Evolutionary conservation across 768 basidiomycete species (phyloP), one percentile per base, ranked within the genome.

Genomic region (Hypsizygus marmoreus): DNA sequence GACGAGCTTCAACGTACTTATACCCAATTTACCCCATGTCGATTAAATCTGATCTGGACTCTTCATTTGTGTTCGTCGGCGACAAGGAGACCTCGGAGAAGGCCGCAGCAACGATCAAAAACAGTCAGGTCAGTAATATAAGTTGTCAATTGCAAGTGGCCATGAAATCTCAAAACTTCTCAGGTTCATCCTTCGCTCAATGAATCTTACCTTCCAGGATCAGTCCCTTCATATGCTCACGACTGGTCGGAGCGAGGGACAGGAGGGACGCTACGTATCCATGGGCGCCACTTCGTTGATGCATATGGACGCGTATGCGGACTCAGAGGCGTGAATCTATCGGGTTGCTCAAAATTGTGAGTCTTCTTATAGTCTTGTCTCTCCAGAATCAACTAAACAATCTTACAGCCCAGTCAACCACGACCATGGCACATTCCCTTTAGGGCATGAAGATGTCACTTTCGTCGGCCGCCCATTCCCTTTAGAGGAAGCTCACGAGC

Each of bases 391-490:
- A 56, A 46, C 45, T 51, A 13, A 30, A 25, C 14, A 22, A 17
- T 38, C 5, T 23, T 28, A 24, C 55, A 92, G 90, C 9, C 89
- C 91, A 20, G 67, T 69, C 9, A 80, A 90, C 57, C 79, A 88
- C 55, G 74, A 86, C 40, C 76, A 88, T 45, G 76, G 76, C 43
- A 67, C 72, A 2, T 93, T 91, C 56, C 90, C 88, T 32, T 75
- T 76, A 2, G 74, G 81, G 28, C 80, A 80, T 43, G 69, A 78
- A 37, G 64, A 70, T 1, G 83, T 92, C 2, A 90, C 86, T 0
- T 99, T 97, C 62, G 86, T 95, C 19, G 89, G 88, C 9, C 73
- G 93, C 14, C 97, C 97, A 1, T 97, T 97, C 62, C 88, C 95
- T 8, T 70, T 98, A 2, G 81, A 86, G 34, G 88, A 98, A 51